These are phyloP conservation scores for Endothia cerciana DNA, from an alignment of 2,329 filamentous ascomycete genomes.

Conservation along the genomic window DNA sequence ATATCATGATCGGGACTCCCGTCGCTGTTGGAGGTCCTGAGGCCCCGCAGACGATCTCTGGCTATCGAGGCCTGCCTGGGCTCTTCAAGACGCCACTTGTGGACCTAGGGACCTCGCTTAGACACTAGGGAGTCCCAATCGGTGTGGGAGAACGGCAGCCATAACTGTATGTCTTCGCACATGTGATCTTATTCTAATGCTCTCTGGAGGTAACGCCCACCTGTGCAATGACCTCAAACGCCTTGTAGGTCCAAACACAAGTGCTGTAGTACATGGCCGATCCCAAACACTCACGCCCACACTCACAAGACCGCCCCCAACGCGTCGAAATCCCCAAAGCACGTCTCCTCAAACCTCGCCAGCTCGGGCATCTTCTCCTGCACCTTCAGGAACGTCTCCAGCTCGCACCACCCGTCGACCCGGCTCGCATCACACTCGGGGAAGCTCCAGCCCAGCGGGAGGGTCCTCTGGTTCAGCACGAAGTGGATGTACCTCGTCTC, in stretches of 20 bases:
- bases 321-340: slow-evolving; percentile 61
- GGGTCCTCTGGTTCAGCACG: slow-evolving; percentile 72
- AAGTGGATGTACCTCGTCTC: slow-evolving; percentile 75
- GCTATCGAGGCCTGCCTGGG: too few species aligned
- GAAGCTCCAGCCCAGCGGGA: slow-evolving; percentile 70
- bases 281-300: neutral
- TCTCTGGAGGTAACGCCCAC: neutral
- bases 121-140: neutral
- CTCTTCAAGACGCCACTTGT: too few species aligned
- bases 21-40: too few species aligned
- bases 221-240: neutral
- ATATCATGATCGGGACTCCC: neutral
- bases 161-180: neutral
- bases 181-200: neutral
- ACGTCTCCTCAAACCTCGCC: slow-evolving; percentile 68
- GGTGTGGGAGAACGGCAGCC: neutral
- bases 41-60: too few species aligned
- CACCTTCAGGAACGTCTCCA: slow-evolving; percentile 67
- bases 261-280: slow-evolving; percentile 5
- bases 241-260: slow-evolving; percentile 3
- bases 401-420: slow-evolving; percentile 77
- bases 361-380: slow-evolving; percentile 61
- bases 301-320: slow-evolving; percentile 8
- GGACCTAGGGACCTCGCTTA: neutral
- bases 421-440: slow-evolving; percentile 63